phyloP scores from a whole-genome alignment of 106 monocot genomes.

The Platanthera zijinensis region DNA sequence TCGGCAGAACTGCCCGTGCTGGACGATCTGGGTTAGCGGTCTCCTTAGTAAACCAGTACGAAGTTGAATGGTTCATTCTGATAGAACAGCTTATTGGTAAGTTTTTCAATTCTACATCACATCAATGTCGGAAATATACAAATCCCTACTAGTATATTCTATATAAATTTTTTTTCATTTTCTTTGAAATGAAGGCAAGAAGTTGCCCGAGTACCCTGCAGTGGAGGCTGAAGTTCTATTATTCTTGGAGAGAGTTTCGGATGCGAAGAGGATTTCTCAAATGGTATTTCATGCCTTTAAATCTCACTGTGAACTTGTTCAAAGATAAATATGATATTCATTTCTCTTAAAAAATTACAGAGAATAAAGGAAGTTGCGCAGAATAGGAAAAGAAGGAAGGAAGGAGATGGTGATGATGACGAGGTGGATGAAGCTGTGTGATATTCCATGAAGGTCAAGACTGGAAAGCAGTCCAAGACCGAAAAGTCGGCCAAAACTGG shows the following conservation, averaged over 20 bases:
- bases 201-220: conserved; percentile 30
- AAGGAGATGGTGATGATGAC: conserved; percentile 39
- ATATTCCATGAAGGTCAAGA: not conserved
- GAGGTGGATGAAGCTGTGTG: conserved; percentile 23
- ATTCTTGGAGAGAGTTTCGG: conserved; percentile 39
- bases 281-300: conserved; percentile 24
- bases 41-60: conserved; percentile 86
- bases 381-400: conserved; percentile 33
- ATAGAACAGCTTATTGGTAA: conserved; percentile 80
- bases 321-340: not conserved
- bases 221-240: conserved; percentile 39
- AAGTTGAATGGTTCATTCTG: conserved; percentile 62
- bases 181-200: conserved; percentile 21
- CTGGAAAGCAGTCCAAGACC: not conserved
- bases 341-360: conserved; percentile 15
- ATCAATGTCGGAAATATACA: not conserved
- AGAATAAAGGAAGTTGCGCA: conserved; percentile 43
- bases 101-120: not conserved
- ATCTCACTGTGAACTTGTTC: not conserved
- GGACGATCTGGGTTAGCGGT: conserved; percentile 73
- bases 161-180: conserved; percentile 4
- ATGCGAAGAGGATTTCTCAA: conserved; percentile 45
- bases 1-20: conserved; percentile 83
- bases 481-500: not conserved
- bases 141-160: not conserved